Base-by-base conservation (phyloP, 2,329 filamentous ascomycete species). In the Talaromyces rugulosus region DNA sequence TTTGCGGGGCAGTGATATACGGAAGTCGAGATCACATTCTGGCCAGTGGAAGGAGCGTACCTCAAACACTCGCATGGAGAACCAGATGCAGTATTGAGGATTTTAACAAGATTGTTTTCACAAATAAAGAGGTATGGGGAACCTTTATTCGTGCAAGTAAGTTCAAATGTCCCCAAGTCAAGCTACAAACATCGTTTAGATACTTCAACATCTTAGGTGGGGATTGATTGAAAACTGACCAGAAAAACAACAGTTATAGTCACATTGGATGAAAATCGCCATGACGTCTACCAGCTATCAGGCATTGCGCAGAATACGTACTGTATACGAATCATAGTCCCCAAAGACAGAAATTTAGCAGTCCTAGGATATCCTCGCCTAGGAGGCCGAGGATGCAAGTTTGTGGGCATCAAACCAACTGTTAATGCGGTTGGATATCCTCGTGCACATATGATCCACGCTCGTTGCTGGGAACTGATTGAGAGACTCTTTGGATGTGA, bases 121-220 rank as follows among this genome's bases (percentile, higher is more conserved):
- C n/a, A 18, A 50, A 62, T 40, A 23, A 47, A 30, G 12, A 52
- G 14, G 60, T 58, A 52, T 55, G 47, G 60, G 34, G 47, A 54
- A 62, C 42, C 23, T 59, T 59, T 56, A 44, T 62, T 47, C 55
- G 56, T 44, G 23, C 36, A 31, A 55, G 47, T 62, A 62, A 59
- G 56, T 59, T 27, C 34, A 28, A n/a, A 28, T 23, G 23, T 23
- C 23, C 23, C 23, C 23, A 23, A 23, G 23, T 23, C 23, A 23
- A 23, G 23, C 23, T 23, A 23, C 2, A 23, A 23, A 23, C 23
- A 23, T 23, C 1, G 23, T 23, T 23, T 23, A 23, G 23, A 23
- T 23, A 23, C 23, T 2, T 2, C 23, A 23, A 23, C 23, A 23
- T 23, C 23, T 23, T 23, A 23, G 23, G 2, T 23, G 23, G 23